A percentile compares a stretch with the other conserved stretches of the same genome.
These are phyloP conservation scores for Cercospora sp. DNA, from an alignment of 2,329 filamentous ascomycete genomes.

Conservation along the genomic window DNA sequence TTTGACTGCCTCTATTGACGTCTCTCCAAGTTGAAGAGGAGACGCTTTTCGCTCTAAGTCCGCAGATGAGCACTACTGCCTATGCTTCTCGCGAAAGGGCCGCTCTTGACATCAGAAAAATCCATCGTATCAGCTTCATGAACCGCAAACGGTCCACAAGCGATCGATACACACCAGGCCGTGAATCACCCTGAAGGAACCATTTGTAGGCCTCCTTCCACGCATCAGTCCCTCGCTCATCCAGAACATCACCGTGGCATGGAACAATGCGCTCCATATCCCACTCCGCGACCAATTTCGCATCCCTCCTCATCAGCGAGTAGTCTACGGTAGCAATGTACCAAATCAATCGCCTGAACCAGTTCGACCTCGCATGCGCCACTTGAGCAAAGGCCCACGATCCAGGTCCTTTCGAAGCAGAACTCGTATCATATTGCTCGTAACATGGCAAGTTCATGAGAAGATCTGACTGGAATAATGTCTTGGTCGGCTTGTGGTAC, in stretches of 20 bases:
- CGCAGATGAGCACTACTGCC: neutral
- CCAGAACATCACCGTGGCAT: conserved; percentile 23
- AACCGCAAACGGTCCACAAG: conserved; percentile 16
- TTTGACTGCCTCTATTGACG: neutral
- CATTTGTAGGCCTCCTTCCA: conserved; percentile 22
- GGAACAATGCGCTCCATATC: conserved; percentile 18
- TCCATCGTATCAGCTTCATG: conserved; percentile 15
- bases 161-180: conserved; percentile 4
- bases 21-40: neutral
- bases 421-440: conserved; percentile 15
- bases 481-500: conserved; percentile 23
- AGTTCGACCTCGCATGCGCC: conserved; percentile 16
- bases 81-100: neutral
- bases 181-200: conserved; percentile 13
- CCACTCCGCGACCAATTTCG: conserved; percentile 20
- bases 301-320: conserved; percentile 17
- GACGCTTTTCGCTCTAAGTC: neutral
- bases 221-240: conserved; percentile 12
- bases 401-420: conserved; percentile 9
- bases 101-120: conserved; percentile 17
- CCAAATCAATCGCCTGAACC: conserved; percentile 22
- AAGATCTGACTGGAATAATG: conserved; percentile 19
- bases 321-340: conserved; percentile 22
- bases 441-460: conserved; percentile 22
- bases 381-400: conserved; percentile 15